These are phyloP conservation scores for Suillus clintonianus DNA, from an alignment of 768 basidiomycete species.

Conservation along the genomic window DNA sequence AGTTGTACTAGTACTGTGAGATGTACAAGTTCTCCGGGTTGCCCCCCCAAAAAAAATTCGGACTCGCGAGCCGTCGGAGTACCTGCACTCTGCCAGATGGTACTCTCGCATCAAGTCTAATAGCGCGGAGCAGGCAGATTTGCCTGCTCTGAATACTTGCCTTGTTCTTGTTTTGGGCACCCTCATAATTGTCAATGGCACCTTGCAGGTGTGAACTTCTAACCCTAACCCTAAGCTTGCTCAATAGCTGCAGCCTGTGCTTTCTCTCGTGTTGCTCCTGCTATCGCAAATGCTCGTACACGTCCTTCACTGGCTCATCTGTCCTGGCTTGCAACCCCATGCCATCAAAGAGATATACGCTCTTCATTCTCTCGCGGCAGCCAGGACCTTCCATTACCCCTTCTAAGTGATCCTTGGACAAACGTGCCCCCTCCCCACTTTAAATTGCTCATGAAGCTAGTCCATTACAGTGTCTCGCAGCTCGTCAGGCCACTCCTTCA, in stretches of 20 bases:
- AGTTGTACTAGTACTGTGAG: background rate
- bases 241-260: too few species aligned
- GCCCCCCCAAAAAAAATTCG: too few species aligned
- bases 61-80: slow-evolving; percentile 40
- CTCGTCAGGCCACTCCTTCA: slow-evolving; percentile 7
- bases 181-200: too few species aligned
- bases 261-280: slow-evolving; percentile 5
- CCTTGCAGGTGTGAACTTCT: too few species aligned
- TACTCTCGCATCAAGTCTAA: slow-evolving; percentile 95
- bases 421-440: background rate
- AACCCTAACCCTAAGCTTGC: too few species aligned
- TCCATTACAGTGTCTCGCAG: background rate
- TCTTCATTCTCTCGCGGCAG: slow-evolving; percentile 1
- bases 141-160: slow-evolving; percentile 46
- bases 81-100: slow-evolving; percentile 86
- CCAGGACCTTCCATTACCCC: background rate
- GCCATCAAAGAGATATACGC: slow-evolving; percentile 5
- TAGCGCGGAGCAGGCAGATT: slow-evolving; percentile 68
- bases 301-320: too few species aligned
- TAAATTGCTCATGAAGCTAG: background rate
- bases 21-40: too few species aligned
- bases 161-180: too few species aligned
- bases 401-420: background rate
- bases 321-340: slow-evolving; percentile 1
- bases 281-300: too few species aligned